Conservation (phyloP, 2,329 filamentous ascomycete genomes). For the Pseudocercospora crystallina region DNA sequence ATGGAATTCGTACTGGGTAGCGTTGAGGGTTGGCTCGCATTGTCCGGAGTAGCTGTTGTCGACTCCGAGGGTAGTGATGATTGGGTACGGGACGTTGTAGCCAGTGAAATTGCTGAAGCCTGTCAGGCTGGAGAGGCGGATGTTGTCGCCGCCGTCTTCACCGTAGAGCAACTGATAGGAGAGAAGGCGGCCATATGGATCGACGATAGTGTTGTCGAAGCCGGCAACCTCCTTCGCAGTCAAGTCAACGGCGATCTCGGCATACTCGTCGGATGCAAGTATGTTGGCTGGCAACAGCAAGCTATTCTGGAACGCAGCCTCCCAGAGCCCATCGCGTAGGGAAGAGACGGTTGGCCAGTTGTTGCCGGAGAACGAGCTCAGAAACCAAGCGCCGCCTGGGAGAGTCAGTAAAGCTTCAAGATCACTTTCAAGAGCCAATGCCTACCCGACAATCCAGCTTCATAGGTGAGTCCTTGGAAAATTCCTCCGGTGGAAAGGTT, state of each 20-base stretch:
- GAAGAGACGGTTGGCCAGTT: conserved; percentile 47
- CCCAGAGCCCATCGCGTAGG: conserved; percentile 43
- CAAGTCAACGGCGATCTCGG: conserved; percentile 36
- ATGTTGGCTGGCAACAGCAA: conserved; percentile 39
- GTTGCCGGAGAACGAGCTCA: conserved; percentile 47
- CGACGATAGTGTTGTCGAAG: conserved; percentile 42
- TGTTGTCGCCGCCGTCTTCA: conserved; percentile 39
- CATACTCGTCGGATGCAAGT: conserved; percentile 30
- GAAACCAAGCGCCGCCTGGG: conserved; percentile 48
- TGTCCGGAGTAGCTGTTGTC: conserved; percentile 37
- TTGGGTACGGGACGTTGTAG: conserved; percentile 45
- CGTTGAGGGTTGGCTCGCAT: conserved; percentile 47
- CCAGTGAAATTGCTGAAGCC: conserved; percentile 42
- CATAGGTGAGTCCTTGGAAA: conserved; percentile 49
- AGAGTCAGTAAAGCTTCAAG: conserved; percentile 19
- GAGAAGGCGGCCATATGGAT: conserved; percentile 43
- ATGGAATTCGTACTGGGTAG: conserved; percentile 64
- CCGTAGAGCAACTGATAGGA: conserved; percentile 42
- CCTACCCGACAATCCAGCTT: conserved; percentile 44
- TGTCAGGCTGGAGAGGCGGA: conserved; percentile 37
- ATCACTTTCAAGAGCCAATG: not conserved
- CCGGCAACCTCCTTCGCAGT: conserved; percentile 40
- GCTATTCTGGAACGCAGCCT: conserved; percentile 39
- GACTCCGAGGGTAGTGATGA: conserved; percentile 45
- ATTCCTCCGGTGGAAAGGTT: conserved; percentile 42